Evolutionary conservation across 306 rosid genomes (phyloP).

Genomic region (Fragaria nilgerrensis): DNA sequence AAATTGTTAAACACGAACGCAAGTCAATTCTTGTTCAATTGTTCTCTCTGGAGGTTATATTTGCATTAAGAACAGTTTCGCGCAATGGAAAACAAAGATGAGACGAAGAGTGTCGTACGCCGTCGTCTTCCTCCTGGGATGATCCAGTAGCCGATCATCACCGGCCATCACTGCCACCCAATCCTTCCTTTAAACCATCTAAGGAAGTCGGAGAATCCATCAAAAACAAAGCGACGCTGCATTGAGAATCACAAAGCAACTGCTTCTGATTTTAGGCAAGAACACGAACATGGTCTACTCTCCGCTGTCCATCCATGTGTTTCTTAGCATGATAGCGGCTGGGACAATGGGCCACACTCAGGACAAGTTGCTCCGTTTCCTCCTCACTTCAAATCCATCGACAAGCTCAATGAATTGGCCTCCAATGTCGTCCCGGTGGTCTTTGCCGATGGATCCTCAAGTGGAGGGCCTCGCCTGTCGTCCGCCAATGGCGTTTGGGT

Average conservation of each 20-base stretch:
- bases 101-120: too few relatives aligned
- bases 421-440: not conserved
- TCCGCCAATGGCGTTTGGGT: slow-evolving; percentile 2
- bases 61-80: too few relatives aligned
- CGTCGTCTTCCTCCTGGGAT: too few relatives aligned
- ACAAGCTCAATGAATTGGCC: not conserved
- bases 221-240: not conserved
- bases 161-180: not conserved
- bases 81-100: too few relatives aligned
- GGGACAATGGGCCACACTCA: slow-evolving; percentile 7
- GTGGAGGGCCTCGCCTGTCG: slow-evolving; percentile 5
- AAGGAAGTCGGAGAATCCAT: not conserved
- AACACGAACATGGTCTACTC: slow-evolving; percentile 8
- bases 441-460: not conserved
- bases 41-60: too few relatives aligned
- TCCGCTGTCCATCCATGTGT: slow-evolving; percentile 9
- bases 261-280: not conserved
- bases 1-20: too few relatives aligned
- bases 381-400: not conserved
- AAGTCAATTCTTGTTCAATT: too few relatives aligned
- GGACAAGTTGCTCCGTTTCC: slow-evolving; percentile 11
- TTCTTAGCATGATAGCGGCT: slow-evolving; percentile 11
- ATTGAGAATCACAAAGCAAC: not conserved
- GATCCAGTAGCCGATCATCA: too few relatives aligned
- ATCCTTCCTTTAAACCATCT: not conserved